A percentile compares a stretch with the other conserved stretches of the same genome.
Conservation (phyloP, 139 green algal genomes). For the Chloropicon primus region DNA sequence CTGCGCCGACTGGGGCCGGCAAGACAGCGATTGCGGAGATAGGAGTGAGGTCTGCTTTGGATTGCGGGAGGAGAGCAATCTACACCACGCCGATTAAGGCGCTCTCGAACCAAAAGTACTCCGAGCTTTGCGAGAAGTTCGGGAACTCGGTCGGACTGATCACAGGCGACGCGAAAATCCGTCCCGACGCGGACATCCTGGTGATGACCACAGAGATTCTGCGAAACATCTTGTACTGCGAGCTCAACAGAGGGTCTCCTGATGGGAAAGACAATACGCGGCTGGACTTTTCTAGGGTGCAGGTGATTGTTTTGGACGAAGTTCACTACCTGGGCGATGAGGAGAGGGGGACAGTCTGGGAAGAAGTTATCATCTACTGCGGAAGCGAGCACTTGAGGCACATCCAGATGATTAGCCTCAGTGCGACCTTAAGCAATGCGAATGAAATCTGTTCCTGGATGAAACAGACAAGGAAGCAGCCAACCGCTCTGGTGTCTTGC, state of each 20-base stretch:
- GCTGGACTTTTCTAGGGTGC: slow-evolving; percentile 55
- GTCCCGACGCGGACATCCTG: slow-evolving; percentile 69
- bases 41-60: slow-evolving; percentile 54
- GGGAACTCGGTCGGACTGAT: slow-evolving; percentile 53
- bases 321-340: slow-evolving; percentile 76
- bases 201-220: slow-evolving; percentile 99
- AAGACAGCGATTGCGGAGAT: slow-evolving; percentile 94
- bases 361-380: slow-evolving; percentile 96
- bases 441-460: slow-evolving; percentile 90
- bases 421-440: slow-evolving; percentile 85
- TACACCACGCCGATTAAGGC: slow-evolving; percentile 69
- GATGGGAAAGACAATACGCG: slow-evolving; percentile 20
- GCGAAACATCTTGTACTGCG: slow-evolving; percentile 88
- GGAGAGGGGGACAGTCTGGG: slow-evolving; percentile 78
- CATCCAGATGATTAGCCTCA: slow-evolving; percentile 82
- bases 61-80: slow-evolving; percentile 60
- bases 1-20: slow-evolving; percentile 83
- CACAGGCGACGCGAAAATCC: slow-evolving; percentile 84
- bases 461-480: slow-evolving; percentile 18
- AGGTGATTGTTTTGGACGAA: slow-evolving; percentile 87
- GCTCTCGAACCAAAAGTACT: slow-evolving; percentile 78
- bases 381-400: slow-evolving; percentile 27
- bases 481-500: neutral
- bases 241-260: slow-evolving; percentile 11
- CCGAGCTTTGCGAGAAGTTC: slow-evolving; percentile 64